phyloP scores from a whole-genome alignment of 2,329 filamentous ascomycete genomes.

The Mollisia scopiformis region DNA sequence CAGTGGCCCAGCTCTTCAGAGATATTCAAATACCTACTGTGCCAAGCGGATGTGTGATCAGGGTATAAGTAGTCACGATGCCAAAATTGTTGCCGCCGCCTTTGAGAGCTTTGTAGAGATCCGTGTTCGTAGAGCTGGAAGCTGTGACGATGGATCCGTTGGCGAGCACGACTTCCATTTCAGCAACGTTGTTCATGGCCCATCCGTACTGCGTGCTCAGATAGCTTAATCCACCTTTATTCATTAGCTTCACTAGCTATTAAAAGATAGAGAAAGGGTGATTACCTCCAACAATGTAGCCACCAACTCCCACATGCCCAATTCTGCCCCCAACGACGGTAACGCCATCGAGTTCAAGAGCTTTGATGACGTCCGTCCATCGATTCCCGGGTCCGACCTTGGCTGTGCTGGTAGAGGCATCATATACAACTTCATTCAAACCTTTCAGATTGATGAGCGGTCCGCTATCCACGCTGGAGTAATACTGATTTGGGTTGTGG shows the following conservation, averaged over 20 bases:
- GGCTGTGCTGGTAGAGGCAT: constrained; percentile 19
- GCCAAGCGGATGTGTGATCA: not conserved
- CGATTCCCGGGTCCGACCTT: constrained; percentile 32
- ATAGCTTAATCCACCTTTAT: constrained; percentile 21
- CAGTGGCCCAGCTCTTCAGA: not conserved
- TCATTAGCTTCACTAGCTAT: not conserved
- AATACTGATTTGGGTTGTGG: constrained; percentile 41
- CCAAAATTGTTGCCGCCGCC: not conserved
- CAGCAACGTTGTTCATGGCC: constrained; percentile 21
- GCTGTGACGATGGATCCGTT: constrained; percentile 51
- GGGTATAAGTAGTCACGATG: not conserved
- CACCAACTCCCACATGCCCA: constrained; percentile 50
- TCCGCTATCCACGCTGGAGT: constrained; percentile 37
- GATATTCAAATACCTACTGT: not conserved
- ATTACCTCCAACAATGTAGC: constrained; percentile 41
- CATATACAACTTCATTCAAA: not conserved
- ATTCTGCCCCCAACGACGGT: constrained; percentile 46
- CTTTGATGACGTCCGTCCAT: constrained; percentile 15
- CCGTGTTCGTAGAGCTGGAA: constrained; percentile 24
- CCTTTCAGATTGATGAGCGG: not conserved
- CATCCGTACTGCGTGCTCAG: constrained; percentile 21
- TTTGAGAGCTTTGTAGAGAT: not conserved
- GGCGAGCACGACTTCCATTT: constrained; percentile 46
- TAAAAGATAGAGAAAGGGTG: not conserved
- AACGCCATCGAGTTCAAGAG: constrained; percentile 7